These are phyloP conservation scores for Ophiocordyceps unilateralis DNA, from an alignment of 2,329 filamentous ascomycete genomes.

Conservation along the genomic window DNA sequence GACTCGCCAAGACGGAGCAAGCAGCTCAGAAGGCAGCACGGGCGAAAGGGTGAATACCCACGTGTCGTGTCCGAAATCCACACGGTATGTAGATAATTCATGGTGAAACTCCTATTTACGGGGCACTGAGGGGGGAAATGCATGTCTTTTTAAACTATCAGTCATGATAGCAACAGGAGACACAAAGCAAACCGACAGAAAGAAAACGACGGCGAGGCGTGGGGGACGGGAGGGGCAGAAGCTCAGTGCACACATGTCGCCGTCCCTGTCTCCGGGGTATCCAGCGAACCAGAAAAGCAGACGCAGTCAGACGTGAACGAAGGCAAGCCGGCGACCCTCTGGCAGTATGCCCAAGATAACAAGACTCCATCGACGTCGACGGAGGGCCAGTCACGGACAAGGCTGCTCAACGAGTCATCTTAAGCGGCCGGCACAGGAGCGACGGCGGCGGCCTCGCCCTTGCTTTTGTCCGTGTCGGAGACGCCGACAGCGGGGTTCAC, in stretches of 20 bases:
- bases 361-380: background rate
- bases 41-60: too few relatives aligned
- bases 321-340: background rate
- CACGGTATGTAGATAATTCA: background rate
- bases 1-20: too few relatives aligned
- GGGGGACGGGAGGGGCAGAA: slow-evolving; percentile 10
- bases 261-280: slow-evolving; percentile 10
- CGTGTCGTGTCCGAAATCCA: background rate
- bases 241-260: slow-evolving; percentile 6
- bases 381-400: background rate
- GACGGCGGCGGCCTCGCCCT: slow-evolving; percentile 9
- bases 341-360: background rate
- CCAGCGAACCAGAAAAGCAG: background rate
- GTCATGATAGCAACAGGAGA: slow-evolving; percentile 3
- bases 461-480: slow-evolving; percentile 11
- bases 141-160: slow-evolving; percentile 1
- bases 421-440: slow-evolving; percentile 9
- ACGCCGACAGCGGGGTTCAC: slow-evolving; percentile 10
- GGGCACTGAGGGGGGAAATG: background rate
- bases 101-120: background rate
- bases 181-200: slow-evolving; percentile 2
- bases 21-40: background rate
- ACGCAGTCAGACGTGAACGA: background rate
- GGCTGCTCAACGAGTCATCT: background rate
- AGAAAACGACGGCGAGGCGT: slow-evolving; percentile 2